Percentiles rank a stretch among this genome's conserved stretches.
phyloP scores from a whole-genome alignment of 352 stramenopile genomes.

The Globisporangium abappressorium region DNA sequence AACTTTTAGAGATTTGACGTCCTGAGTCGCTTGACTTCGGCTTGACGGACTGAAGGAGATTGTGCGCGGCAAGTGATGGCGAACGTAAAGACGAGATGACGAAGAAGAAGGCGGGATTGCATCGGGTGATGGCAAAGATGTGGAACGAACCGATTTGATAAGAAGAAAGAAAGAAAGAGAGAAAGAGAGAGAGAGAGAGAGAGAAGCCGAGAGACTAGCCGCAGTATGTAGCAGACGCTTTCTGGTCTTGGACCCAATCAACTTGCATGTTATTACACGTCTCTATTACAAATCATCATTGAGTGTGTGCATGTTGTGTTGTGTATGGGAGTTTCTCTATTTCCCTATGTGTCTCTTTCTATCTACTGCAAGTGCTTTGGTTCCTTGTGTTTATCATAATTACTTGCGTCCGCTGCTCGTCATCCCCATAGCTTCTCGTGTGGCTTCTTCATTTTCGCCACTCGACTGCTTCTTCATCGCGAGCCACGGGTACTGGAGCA shows the following conservation, averaged over 20 bases:
- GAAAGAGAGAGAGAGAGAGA: conserved; percentile 4
- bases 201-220: neutral
- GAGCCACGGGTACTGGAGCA: conserved; percentile 43
- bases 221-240: neutral
- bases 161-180: neutral
- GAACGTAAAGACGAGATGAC: neutral
- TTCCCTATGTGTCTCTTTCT: neutral
- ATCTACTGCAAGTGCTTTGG: neutral
- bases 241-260: conserved; percentile 1
- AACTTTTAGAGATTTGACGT: conserved; percentile 80
- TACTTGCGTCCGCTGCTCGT: neutral
- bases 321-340: conserved; percentile 1
- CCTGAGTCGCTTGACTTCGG: neutral
- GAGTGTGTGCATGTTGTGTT: neutral
- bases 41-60: neutral
- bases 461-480: neutral
- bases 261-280: conserved; percentile 12
- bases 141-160: neutral
- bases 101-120: neutral
- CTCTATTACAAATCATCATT: conserved; percentile 5
- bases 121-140: neutral
- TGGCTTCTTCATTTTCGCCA: neutral
- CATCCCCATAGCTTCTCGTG: neutral
- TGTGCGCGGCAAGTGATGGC: neutral
- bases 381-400: neutral